Conservation (phyloP, 352 stramenopile species). For the Chrysophaeum taylorii region DNA sequence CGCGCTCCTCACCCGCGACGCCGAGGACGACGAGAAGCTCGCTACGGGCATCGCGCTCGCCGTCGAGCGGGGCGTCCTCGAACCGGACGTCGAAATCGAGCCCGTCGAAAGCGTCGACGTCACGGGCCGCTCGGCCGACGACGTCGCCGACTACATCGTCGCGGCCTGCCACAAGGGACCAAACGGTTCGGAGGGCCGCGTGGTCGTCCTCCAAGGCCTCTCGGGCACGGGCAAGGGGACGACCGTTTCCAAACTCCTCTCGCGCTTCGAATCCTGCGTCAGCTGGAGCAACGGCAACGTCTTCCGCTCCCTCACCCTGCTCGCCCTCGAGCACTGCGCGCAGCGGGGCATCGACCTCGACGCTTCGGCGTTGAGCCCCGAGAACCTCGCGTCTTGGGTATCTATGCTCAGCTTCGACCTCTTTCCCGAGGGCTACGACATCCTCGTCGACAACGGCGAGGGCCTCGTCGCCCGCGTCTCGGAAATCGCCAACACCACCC, state of each 20-base stretch:
- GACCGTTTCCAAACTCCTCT: constrained; percentile 30
- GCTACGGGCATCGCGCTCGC: constrained; percentile 48
- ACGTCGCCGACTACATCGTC: constrained; percentile 46
- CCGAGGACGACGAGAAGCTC: constrained; percentile 49
- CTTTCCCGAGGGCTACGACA: constrained; percentile 49
- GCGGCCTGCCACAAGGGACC: constrained; percentile 18
- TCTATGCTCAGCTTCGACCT: constrained; percentile 47
- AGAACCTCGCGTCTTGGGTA: constrained; percentile 46
- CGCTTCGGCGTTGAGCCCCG: constrained; percentile 42
- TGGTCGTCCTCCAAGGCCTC: constrained; percentile 51
- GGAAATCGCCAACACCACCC: constrained; percentile 48
- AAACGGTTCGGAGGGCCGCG: constrained; percentile 26
- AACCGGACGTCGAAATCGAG: constrained; percentile 43
- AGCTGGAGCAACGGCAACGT: constrained; percentile 58
- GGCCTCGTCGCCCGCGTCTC: constrained; percentile 44
- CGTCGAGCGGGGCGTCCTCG: constrained; percentile 48
- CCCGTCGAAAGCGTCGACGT: constrained; percentile 50
- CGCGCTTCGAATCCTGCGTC: constrained; percentile 26
- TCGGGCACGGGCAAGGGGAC: constrained; percentile 56
- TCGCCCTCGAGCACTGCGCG: constrained; percentile 50
- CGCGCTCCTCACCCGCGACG: constrained; percentile 40
- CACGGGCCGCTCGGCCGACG: constrained; percentile 44
- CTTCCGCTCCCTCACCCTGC: constrained; percentile 51
- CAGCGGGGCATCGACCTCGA: constrained; percentile 34
- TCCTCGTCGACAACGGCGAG: constrained; percentile 42